Evolutionary conservation across 176 grass and related monocot species (phyloP).

Genomic region (Oryza coarctata): DNA sequence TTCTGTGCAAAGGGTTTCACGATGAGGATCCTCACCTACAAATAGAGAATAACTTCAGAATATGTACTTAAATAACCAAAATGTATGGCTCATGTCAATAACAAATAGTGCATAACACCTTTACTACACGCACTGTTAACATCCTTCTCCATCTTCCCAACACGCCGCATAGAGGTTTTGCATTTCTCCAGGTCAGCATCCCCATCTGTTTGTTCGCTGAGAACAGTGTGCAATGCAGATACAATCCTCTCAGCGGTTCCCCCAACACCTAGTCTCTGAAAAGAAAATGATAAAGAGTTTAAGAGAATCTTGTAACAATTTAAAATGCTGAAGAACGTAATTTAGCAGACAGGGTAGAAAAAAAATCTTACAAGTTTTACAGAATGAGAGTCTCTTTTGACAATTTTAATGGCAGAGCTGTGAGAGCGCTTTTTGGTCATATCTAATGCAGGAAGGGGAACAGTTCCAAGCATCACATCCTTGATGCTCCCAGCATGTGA

Average conservation of each 20-base stretch:
- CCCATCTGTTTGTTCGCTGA: conserved; percentile 57
- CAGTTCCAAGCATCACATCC: conserved; percentile 85
- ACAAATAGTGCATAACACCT: conserved; percentile 60
- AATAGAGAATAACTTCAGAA: conserved; percentile 44
- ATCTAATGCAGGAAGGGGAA: conserved; percentile 71
- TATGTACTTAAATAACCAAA: conserved; percentile 9
- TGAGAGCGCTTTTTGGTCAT: conserved; percentile 80
- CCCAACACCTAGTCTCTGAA: conserved; percentile 85
- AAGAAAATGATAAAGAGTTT: conserved; percentile 16
- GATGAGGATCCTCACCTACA: conserved; percentile 68
- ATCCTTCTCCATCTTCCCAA: conserved; percentile 86
- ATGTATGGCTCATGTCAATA: not conserved
- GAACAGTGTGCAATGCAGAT: conserved; percentile 76
- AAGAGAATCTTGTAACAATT: conserved; percentile 4
- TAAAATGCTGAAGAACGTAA: conserved; percentile 8
- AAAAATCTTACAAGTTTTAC: conserved; percentile 76
- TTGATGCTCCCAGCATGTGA: conserved; percentile 74
- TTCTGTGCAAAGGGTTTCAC: conserved; percentile 62
- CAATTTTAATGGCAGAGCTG: conserved; percentile 68
- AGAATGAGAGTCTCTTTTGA: conserved; percentile 83
- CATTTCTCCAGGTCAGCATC: conserved; percentile 76
- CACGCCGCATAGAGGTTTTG: conserved; percentile 52
- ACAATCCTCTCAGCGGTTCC: conserved; percentile 84
- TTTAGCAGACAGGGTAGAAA: not conserved
- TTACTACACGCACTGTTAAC: conserved; percentile 60